Base-by-base conservation (phyloP, 140 eudicot genomes). In the Bidens hawaiensis region DNA sequence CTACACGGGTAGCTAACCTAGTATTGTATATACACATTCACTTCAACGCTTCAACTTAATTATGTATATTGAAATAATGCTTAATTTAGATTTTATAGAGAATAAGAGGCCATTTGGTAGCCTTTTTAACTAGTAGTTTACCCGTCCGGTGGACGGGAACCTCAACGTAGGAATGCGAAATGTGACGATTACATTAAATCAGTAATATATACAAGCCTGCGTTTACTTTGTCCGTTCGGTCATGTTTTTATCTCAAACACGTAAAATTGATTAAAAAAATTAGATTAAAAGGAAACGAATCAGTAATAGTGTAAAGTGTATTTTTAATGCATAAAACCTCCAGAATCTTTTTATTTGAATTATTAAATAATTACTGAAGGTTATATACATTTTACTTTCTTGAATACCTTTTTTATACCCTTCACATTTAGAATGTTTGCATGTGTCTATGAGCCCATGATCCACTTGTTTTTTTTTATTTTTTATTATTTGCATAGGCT, bases 401-500 rank as follows among this genome's bases (percentile, higher is more conserved):
- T 41, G 30, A 7, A 4, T 6, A 21, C 55, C 25, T n/a, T 10
- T 15, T 40, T 34, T 25, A 18, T 8, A 4, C 26, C 6, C 12
- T 65, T 12, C 9, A 33, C 2, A 50, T 36, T n/a, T 66, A 51
- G 43, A 9, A 31, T 50, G 3, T 23, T 19, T 33, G 6, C 59
- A 49, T 14, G 14, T 15, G 6, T 3, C 13, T 9, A 4, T 51
- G 64, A 67, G 25, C n/a, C 43, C 31, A 41, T 25, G 18, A 1
- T 27, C 19, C 21, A 25, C 31, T 48, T 3, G 3, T n/a, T n/a
- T n/a, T n/a, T n/a, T n/a, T n/a, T n/a, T n/a, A 16, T 21, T 0
- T 67, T 12, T 21, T 61, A 12, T 48, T 49, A 60, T 48, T 3
- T 68, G 34, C 26, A 13, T 60, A 70, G 76, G 63, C 23, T 61